phyloP scores from a whole-genome alignment of 208 protist genomes.

The Herpetomonas tarakana region DNA sequence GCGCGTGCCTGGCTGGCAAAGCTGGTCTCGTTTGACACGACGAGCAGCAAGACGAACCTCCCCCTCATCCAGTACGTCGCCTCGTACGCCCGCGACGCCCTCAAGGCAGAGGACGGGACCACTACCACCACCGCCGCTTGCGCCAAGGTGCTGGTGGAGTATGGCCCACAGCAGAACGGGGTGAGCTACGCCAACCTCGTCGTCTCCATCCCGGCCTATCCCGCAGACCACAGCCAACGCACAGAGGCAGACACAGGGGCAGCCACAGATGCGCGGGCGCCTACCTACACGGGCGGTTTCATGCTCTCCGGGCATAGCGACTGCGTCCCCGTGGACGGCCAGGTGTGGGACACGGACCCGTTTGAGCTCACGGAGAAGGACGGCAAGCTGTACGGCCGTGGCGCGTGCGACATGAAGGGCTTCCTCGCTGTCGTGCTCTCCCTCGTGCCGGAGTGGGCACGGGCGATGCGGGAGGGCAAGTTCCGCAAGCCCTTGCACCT shows the following conservation, averaged over 20 bases:
- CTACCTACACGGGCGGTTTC: conserved; percentile 22
- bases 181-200: conserved; percentile 11
- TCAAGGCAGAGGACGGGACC: neutral
- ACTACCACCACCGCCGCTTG: too few relatives aligned
- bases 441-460: conserved; percentile 19
- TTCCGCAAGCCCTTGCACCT: conserved; percentile 35
- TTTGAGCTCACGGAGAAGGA: conserved; percentile 25
- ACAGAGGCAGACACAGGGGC: conserved; percentile 9
- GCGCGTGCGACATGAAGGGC: conserved; percentile 35
- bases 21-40: conserved; percentile 33
- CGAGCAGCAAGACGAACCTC: conserved; percentile 30
- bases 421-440: conserved; percentile 36
- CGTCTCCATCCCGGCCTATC: conserved; percentile 17
- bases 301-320: conserved; percentile 35
- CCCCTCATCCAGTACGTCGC: conserved; percentile 31
- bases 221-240: conserved; percentile 16
- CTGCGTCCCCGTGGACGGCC: conserved; percentile 33
- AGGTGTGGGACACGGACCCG: conserved; percentile 35
- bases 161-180: conserved; percentile 16
- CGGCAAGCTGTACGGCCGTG: conserved; percentile 37
- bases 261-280: too few relatives aligned
- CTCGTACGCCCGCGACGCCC: conserved; percentile 9
- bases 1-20: conserved; percentile 28
- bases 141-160: conserved; percentile 8
- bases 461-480: conserved; percentile 6